These are phyloP conservation scores for Kodamaea anthophila DNA, from an alignment of 1,139 yeast species.

Conservation along the genomic window DNA sequence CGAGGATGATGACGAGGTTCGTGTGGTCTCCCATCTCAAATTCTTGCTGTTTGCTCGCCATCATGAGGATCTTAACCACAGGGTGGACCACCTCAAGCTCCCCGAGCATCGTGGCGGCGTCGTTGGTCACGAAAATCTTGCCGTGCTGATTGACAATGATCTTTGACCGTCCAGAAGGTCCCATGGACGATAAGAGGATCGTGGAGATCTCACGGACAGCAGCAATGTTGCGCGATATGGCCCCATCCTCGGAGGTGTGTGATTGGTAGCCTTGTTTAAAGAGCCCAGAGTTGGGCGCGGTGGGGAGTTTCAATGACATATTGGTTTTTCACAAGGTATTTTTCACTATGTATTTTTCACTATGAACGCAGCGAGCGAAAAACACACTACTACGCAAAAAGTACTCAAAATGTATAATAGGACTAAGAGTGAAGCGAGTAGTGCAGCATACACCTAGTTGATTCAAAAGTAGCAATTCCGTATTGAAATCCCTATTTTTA, in stretches of 20 bases:
- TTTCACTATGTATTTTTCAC: no score
- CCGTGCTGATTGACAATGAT: slow-evolving; percentile 81
- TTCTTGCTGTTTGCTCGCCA: slow-evolving; percentile 97
- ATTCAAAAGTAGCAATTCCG: no score
- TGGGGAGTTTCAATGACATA: slow-evolving; percentile 89
- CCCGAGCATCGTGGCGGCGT: slow-evolving; percentile 92
- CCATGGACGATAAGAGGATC: slow-evolving; percentile 90
- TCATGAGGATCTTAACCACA: slow-evolving; percentile 89
- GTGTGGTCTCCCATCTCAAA: slow-evolving; percentile 61
- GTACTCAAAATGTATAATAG: no score
- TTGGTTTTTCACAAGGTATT: no score
- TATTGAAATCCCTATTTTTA: no score
- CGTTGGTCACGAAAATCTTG: slow-evolving; percentile 85
- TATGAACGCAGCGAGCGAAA: no score
- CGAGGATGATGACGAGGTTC: slow-evolving; percentile 50
- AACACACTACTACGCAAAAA: no score
- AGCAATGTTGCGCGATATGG: slow-evolving; percentile 82
- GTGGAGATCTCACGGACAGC: slow-evolving; percentile 92
- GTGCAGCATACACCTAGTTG: no score
- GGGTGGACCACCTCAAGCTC: slow-evolving; percentile 96
- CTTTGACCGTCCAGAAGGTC: slow-evolving; percentile 96
- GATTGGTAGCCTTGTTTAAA: slow-evolving; percentile 96
- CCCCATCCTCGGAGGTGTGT: slow-evolving; percentile 88
- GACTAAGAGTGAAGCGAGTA: no score
- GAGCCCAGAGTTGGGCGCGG: slow-evolving; percentile 87